These are phyloP conservation scores for Penicillium desertorum DNA, from an alignment of 495 filamentous ascomycete species.

Conservation along the genomic window DNA sequence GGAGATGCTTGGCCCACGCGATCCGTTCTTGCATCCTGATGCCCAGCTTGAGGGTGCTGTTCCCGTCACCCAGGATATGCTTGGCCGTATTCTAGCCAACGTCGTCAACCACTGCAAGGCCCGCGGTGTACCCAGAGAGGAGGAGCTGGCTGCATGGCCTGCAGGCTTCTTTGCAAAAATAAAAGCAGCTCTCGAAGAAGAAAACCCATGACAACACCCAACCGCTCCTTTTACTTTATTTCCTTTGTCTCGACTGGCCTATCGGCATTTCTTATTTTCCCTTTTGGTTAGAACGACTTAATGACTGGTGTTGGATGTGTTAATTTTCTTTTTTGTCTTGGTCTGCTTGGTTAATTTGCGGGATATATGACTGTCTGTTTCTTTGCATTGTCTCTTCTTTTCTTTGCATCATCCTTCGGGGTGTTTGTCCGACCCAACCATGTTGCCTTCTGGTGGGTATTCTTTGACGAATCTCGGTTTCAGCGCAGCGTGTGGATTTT, in stretches of 20 bases:
- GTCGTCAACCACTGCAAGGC: slow-evolving; percentile 73
- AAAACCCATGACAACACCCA: slow-evolving; percentile 28
- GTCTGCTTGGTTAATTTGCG: slow-evolving; percentile 20
- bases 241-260: slow-evolving; percentile 27
- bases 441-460: neutral
- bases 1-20: slow-evolving; percentile 66
- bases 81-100: slow-evolving; percentile 71
- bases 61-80: slow-evolving; percentile 71
- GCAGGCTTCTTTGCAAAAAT: slow-evolving; percentile 64
- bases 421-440: slow-evolving; percentile 6
- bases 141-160: slow-evolving; percentile 71
- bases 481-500: slow-evolving; percentile 25
- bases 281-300: slow-evolving; percentile 27
- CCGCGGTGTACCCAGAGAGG: slow-evolving; percentile 64
- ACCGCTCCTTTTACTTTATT: slow-evolving; percentile 15
- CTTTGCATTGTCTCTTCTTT: slow-evolving; percentile 14
- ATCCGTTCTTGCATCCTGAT: slow-evolving; percentile 83
- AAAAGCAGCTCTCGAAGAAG: slow-evolving; percentile 60
- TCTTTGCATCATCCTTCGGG: slow-evolving; percentile 13
- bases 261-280: slow-evolving; percentile 4
- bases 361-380: slow-evolving; percentile 20
- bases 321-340: slow-evolving; percentile 12
- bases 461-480: slow-evolving; percentile 17
- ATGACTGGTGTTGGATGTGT: slow-evolving; percentile 32
- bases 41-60: slow-evolving; percentile 60